Conservation (phyloP, 495 filamentous ascomycete genomes). For the Lasiosphaeris hirsuta region DNA sequence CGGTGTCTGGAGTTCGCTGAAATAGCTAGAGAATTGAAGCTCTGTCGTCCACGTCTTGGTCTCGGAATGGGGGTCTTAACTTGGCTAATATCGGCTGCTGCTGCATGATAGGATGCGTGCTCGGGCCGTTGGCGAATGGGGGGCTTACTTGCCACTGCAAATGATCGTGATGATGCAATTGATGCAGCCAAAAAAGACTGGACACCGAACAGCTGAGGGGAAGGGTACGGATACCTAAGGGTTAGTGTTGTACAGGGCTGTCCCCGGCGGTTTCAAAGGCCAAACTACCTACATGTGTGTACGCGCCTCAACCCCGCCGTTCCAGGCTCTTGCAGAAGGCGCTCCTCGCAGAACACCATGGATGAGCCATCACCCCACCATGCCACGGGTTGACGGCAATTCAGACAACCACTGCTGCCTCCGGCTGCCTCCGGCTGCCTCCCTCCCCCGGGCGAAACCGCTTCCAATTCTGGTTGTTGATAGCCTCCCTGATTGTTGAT, state of each 20-base stretch:
- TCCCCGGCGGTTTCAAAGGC: too few relatives aligned
- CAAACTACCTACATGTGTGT: too few relatives aligned
- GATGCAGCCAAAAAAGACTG: constrained; percentile 2
- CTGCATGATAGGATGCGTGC: constrained; percentile 6
- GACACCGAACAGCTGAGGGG: constrained; percentile 8
- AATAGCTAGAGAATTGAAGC: too few relatives aligned
- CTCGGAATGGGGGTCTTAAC: too few relatives aligned
- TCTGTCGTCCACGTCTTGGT: too few relatives aligned
- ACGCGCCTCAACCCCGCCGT: background rate
- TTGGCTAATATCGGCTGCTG: constrained; percentile 1
- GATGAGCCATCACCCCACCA: background rate
- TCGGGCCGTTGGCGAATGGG: constrained; percentile 4
- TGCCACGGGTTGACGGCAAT: background rate
- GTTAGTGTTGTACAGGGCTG: too few relatives aligned
- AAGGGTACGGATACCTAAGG: background rate
- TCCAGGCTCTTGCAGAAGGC: background rate
- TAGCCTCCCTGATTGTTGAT: too few relatives aligned
- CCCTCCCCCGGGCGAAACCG: too few relatives aligned
- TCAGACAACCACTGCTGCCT: background rate
- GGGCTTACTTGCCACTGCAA: background rate
- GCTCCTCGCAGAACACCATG: background rate
- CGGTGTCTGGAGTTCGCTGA: too few relatives aligned
- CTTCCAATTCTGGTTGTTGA: too few relatives aligned
- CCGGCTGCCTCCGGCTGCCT: too few relatives aligned
- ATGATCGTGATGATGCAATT: constrained; percentile 11